phyloP scores from a whole-genome alignment of 1,284 basidiomycete species.

The Blastosporella zonata region DNA sequence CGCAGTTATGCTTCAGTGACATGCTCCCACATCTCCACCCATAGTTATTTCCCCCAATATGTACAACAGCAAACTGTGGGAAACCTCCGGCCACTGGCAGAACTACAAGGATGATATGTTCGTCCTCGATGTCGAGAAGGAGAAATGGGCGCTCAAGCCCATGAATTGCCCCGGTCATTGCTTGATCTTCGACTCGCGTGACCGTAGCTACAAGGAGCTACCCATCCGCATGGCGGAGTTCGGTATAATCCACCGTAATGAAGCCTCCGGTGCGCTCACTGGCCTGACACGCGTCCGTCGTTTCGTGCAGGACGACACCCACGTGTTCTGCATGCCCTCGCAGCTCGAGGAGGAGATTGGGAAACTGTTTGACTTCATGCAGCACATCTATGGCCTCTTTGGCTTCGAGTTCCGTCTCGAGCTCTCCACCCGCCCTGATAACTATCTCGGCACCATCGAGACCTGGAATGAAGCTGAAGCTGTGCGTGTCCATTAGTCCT shows the following conservation, averaged over 20 bases:
- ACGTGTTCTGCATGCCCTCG: constrained; percentile 95
- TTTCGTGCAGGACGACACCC: constrained; percentile 97
- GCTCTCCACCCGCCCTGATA: constrained; percentile 95
- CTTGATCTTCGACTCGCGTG: constrained; percentile 92
- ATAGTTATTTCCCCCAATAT: constrained; percentile 97
- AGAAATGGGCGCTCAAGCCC: constrained; percentile 92
- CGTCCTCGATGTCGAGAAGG: constrained; percentile 90
- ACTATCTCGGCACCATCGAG: constrained; percentile 86
- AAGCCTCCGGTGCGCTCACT: constrained; percentile 92
- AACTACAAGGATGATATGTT: constrained; percentile 99
- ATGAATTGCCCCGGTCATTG: constrained; percentile 99
- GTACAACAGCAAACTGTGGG: constrained; percentile 96
- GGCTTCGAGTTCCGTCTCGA: constrained; percentile 97
- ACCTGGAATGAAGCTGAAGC: constrained; percentile 40
- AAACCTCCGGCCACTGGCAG: constrained; percentile 98
- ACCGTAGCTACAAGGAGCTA: constrained; percentile 93
- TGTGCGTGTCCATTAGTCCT: constrained; percentile 21
- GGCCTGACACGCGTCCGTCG: constrained; percentile 92
- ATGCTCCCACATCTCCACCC: constrained; percentile 1
- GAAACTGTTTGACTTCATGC: constrained; percentile 91
- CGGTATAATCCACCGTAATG: constrained; percentile 96
- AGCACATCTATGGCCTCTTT: constrained; percentile 93
- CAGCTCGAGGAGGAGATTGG: constrained; percentile 91
- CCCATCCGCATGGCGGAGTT: constrained; percentile 99
- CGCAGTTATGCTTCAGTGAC: neutral